Percentiles rank a stretch among this genome's conserved stretches.
Evolutionary conservation across 1,284 basidiomycete genomes (phyloP).

Genomic region (Pterulicium gracile): DNA sequence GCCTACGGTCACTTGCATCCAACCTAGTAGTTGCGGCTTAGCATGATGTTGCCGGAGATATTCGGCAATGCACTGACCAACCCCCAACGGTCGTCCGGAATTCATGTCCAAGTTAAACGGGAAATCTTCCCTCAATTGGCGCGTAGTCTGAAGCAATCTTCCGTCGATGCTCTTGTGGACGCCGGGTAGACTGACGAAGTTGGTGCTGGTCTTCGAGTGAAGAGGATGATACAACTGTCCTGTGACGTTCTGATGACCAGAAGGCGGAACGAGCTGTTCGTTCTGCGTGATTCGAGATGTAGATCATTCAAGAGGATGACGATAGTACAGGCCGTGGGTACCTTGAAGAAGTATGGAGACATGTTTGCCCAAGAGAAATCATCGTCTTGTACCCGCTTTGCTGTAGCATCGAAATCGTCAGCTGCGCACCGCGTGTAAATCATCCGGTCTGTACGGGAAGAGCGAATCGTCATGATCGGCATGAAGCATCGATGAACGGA

Average conservation of each 20-base stretch:
- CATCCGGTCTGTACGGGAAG: constrained; percentile 13
- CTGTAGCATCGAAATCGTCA: constrained; percentile 18
- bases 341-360: neutral
- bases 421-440: constrained; percentile 19
- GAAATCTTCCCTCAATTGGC: neutral
- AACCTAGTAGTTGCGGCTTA: constrained; percentile 10
- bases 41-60: neutral
- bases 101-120: neutral
- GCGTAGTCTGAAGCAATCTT: neutral
- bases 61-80: neutral
- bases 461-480: neutral
- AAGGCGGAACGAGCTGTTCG: neutral
- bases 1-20: constrained; percentile 14
- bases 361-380: constrained; percentile 19
- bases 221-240: neutral
- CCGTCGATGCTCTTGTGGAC: neutral
- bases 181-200: neutral
- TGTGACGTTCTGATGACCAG: neutral
- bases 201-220: neutral
- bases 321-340: neutral
- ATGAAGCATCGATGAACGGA: too few species aligned
- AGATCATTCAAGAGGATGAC: too few species aligned
- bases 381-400: constrained; percentile 15
- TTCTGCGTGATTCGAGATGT: neutral
- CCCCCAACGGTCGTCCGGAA: neutral